Evolutionary conservation across 176 grass and related monocot species (phyloP).

Genomic region (Triticum monococcum): DNA sequence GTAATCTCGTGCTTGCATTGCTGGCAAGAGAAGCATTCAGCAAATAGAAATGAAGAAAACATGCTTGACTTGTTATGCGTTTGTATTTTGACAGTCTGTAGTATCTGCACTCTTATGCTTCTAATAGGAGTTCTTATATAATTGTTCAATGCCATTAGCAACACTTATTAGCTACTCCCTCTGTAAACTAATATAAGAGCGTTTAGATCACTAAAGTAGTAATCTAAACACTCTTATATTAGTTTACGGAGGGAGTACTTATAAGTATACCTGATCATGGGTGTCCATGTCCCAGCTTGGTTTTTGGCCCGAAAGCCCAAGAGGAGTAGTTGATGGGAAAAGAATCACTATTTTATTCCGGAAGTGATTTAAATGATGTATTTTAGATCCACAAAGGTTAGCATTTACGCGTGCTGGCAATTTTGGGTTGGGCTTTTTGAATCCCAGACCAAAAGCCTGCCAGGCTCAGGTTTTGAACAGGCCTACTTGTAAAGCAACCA

Average conservation of each 20-base stretch:
- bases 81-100: neutral
- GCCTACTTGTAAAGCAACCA: neutral
- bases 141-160: neutral
- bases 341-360: neutral
- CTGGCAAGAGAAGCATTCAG: neutral
- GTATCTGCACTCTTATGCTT: constrained; percentile 13
- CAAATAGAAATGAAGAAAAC: neutral
- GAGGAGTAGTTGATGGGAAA: neutral
- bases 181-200: too few relatives aligned
- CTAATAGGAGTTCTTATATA: neutral
- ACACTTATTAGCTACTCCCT: neutral
- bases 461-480: neutral
- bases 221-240: too few relatives aligned
- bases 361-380: neutral
- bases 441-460: neutral
- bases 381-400: neutral
- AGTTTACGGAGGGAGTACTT: neutral
- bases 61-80: constrained; percentile 11
- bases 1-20: neutral
- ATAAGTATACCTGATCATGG: neutral
- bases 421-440: neutral
- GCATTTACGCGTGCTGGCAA: neutral
- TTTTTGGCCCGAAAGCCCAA: neutral
- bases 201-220: too few relatives aligned
- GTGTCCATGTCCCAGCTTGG: neutral